phyloP scores from a whole-genome alignment of 1,139 yeast genomes.

The Diutina catenulata region DNA sequence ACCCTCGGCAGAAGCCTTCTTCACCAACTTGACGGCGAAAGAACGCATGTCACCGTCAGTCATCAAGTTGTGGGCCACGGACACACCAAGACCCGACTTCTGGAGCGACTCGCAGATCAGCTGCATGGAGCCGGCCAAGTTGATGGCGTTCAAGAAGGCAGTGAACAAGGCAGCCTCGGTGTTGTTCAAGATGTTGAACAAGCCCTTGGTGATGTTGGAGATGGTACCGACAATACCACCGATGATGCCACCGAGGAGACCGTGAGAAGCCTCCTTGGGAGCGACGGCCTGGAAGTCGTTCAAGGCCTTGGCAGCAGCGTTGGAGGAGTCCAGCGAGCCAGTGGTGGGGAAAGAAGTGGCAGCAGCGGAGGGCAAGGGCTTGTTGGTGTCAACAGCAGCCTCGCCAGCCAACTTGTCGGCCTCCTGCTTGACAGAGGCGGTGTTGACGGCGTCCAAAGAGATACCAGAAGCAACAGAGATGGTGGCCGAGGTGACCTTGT shows the following conservation, averaged over 20 bases:
- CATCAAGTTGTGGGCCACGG: not conserved
- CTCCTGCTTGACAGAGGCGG: not conserved
- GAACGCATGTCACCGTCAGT: not conserved
- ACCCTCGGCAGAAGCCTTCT: not conserved
- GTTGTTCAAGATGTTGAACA: conserved; percentile 3
- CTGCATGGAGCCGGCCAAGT: conserved; percentile 4
- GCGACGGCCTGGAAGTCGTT: not conserved
- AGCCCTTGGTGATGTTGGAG: not conserved
- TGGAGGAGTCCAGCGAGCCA: too few species aligned
- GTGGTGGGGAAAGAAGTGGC: not conserved
- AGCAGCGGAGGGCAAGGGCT: not conserved
- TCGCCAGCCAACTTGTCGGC: not conserved
- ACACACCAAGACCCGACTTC: conserved; percentile 3
- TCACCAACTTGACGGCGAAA: not conserved
- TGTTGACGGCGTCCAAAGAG: not conserved
- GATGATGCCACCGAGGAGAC: not conserved
- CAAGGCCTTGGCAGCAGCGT: conserved; percentile 4
- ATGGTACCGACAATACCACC: not conserved
- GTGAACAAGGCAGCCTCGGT: conserved; percentile 1
- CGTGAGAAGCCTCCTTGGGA: not conserved
- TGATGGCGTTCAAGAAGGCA: conserved; percentile 1
- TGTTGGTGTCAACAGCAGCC: not conserved
- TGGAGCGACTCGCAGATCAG: conserved; percentile 3
- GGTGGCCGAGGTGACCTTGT: not conserved
- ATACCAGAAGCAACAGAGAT: not conserved